Evolutionary conservation across 192 early-diverging fungal species (phyloP), one percentile per base, ranked within the genome.

Genomic region (Phycomyces nitens): DNA sequence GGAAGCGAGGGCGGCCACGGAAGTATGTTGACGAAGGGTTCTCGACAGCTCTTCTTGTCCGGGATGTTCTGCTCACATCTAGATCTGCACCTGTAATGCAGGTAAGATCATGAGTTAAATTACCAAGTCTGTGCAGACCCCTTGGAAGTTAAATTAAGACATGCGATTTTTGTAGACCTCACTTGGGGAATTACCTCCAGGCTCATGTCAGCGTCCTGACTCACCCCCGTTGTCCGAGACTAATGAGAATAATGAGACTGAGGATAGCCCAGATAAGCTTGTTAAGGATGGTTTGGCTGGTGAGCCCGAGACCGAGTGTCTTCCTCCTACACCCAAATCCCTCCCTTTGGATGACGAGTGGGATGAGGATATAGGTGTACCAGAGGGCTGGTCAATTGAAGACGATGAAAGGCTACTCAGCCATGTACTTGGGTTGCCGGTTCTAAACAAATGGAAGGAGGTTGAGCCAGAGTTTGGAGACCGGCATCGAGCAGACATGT

Each of bases 1-100:
- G 53, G 20, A 64, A 64, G 53, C 53, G 62, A 55, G 62, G 62
- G 0, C 47, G 62, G 54, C 62, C 62, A 26, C 62, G 62, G 18
- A 64, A 53, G 39, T 50, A 38, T 26, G 16, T 40, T 3, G 39
- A 55, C 11, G 62, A 53, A 43, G 23, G 51, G 5, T 44, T 64
- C 42, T 55, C 52, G 14, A 64, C 52, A 24, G 39, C 38, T 5
- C 18, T 50, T 10, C 39, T 64, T 20, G 26, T 55, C 16, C 52
- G 53, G 3, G 39, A 56, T 54, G 62, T 43, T 7, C 39, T 64
- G n/a, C 41, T 64, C 7, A 14, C 7, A 5, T 29, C 23, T 26
- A 5, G 53, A 22, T 47, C 44, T 47, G 44, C 3, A 3, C 44
- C 44, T 7, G 15, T 54, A 20, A 52, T 21, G 21, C 29, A 64